These are phyloP conservation scores for Chloropicon primus DNA, from an alignment of 139 green algal species.

Conservation along the genomic window DNA sequence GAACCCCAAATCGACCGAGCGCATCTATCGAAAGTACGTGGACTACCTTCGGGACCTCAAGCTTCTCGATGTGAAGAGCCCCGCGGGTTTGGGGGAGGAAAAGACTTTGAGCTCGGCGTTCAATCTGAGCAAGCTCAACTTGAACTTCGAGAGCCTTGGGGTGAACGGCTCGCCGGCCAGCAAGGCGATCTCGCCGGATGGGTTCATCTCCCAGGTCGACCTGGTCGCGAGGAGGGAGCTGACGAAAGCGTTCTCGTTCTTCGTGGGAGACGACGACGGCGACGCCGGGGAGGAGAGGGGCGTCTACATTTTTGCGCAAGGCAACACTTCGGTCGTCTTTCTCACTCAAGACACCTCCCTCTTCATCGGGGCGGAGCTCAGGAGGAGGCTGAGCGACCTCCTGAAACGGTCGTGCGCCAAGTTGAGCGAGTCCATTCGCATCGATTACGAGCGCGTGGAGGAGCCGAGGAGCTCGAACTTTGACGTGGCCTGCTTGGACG, in stretches of 20 bases:
- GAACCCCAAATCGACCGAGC: background rate
- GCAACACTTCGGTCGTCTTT: background rate
- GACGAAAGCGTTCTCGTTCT: background rate
- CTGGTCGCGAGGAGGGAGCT: background rate
- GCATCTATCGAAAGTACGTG: background rate
- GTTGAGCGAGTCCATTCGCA: background rate
- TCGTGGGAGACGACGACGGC: too few species aligned
- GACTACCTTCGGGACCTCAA: background rate
- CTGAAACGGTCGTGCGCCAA: background rate
- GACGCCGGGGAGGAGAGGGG: background rate
- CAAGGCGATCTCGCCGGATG: background rate
- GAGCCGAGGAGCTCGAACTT: background rate
- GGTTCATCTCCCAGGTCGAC: background rate
- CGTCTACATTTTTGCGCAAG: background rate
- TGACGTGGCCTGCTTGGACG: background rate
- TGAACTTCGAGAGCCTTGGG: background rate
- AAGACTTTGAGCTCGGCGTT: background rate
- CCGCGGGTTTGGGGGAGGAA: background rate
- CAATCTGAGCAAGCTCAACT: background rate
- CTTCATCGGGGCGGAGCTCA: background rate
- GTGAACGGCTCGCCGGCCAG: too few species aligned
- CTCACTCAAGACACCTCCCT: background rate
- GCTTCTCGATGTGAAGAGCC: background rate
- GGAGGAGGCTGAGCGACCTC: background rate
- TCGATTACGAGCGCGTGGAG: background rate